phyloP scores from a whole-genome alignment of 2,329 filamentous ascomycete species.

The Ustulina deusta region DNA sequence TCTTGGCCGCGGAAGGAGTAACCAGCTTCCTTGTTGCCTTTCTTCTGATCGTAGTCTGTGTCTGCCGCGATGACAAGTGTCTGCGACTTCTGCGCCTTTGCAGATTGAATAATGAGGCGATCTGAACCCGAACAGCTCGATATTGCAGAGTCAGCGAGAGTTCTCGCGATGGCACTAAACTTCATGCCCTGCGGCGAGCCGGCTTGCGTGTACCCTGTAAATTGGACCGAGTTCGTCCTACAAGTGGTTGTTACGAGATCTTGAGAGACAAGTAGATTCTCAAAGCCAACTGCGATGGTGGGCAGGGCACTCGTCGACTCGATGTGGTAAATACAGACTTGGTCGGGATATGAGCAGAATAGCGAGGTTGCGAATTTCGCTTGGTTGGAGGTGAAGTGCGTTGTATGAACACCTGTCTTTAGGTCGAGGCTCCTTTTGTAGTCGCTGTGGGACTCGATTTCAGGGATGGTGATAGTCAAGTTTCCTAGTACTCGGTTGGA shows the following conservation, averaged over 20 bases:
- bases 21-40: slow-evolving; percentile 57
- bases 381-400: slow-evolving; percentile 49
- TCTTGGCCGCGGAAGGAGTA: slow-evolving; percentile 64
- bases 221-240: slow-evolving; percentile 5
- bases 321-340: slow-evolving; percentile 51
- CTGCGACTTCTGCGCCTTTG: slow-evolving; percentile 43
- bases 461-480: slow-evolving; percentile 55
- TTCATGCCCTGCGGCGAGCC: slow-evolving; percentile 36
- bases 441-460: slow-evolving; percentile 44
- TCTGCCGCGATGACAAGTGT: slow-evolving; percentile 58
- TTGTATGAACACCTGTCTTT: slow-evolving; percentile 55
- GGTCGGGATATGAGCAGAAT: slow-evolving; percentile 60
- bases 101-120: slow-evolving; percentile 48
- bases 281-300: slow-evolving; percentile 55
- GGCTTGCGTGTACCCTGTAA: slow-evolving; percentile 34
- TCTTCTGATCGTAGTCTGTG: slow-evolving; percentile 64
- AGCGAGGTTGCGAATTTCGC: slow-evolving; percentile 51
- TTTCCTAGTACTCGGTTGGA: slow-evolving; percentile 62
- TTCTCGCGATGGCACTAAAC: slow-evolving; percentile 29
- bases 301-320: slow-evolving; percentile 52
- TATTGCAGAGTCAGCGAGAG: slow-evolving; percentile 6
- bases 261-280: slow-evolving; percentile 54
- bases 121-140: slow-evolving; percentile 34
- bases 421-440: slow-evolving; percentile 55
- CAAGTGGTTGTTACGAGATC: slow-evolving; percentile 22